Conservation (phyloP, 306 rosid genomes). For the Citrullus mucosospermus region DNA sequence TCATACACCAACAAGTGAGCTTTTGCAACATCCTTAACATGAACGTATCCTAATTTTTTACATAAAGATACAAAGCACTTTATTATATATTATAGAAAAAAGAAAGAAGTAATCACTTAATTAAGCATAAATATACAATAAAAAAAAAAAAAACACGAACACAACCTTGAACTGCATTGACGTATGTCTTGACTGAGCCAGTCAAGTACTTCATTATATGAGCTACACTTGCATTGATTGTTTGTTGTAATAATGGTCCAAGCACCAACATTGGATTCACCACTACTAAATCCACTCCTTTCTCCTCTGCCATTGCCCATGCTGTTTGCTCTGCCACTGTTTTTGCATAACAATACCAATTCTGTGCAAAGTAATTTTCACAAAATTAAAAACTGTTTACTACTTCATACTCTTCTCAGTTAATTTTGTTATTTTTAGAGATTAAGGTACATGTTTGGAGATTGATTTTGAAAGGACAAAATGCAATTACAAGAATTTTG, state of each 20-base stretch:
- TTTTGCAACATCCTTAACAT: constrained; percentile 66
- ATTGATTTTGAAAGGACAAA: too few relatives aligned
- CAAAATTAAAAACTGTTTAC: too few relatives aligned
- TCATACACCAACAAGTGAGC: constrained; percentile 70
- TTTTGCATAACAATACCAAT: constrained; percentile 89
- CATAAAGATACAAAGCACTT: too few relatives aligned
- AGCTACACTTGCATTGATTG: constrained; percentile 60
- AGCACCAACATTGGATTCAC: constrained; percentile 74
- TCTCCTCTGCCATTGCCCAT: constrained; percentile 53
- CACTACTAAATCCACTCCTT: constrained; percentile 58
- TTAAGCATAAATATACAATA: too few relatives aligned
- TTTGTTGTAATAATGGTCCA: constrained; percentile 64
- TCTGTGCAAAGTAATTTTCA: constrained; percentile 20
- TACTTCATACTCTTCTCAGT: too few relatives aligned
- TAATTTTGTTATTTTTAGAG: too few relatives aligned
- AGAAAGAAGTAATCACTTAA: too few relatives aligned
- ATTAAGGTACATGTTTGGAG: too few relatives aligned
- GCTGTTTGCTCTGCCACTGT: constrained; percentile 79
- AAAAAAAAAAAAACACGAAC: neutral
- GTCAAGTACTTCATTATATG: constrained; percentile 68
- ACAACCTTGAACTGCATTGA: constrained; percentile 58
- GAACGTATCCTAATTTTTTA: constrained; percentile 25
- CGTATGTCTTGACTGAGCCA: constrained; percentile 71
- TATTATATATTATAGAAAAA: too few relatives aligned
- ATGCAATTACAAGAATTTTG: too few relatives aligned